These are phyloP conservation scores for Dillenia suffruticosa DNA, from an alignment of 164 flowering plant genomes.

Conservation along the genomic window DNA sequence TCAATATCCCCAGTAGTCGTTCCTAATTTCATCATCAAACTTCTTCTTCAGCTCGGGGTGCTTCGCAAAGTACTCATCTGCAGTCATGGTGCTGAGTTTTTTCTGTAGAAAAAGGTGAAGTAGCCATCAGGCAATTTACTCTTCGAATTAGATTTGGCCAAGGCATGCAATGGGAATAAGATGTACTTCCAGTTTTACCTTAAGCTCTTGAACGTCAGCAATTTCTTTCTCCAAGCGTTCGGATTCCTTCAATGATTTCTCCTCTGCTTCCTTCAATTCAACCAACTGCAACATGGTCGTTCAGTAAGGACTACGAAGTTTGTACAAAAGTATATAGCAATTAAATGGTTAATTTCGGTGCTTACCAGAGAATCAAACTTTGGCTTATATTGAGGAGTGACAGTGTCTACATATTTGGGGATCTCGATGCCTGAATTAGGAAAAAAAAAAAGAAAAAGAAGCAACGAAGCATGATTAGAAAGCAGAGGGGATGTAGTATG, in stretches of 20 bases:
- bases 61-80: slow-evolving; percentile 88
- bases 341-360: not conserved
- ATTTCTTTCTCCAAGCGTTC: slow-evolving; percentile 91
- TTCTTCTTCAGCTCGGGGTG: slow-evolving; percentile 93
- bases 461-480: too few species aligned
- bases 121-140: slow-evolving; percentile 1
- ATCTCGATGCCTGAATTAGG: slow-evolving; percentile 59
- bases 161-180: not conserved
- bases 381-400: slow-evolving; percentile 85
- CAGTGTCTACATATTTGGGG: slow-evolving; percentile 84
- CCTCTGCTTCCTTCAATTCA: slow-evolving; percentile 89
- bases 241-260: slow-evolving; percentile 75
- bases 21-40: slow-evolving; percentile 90
- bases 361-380: slow-evolving; percentile 88
- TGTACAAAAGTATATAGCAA: not conserved
- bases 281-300: slow-evolving; percentile 46
- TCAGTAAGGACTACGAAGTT: not conserved
- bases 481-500: too few species aligned
- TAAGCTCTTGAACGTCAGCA: slow-evolving; percentile 79
- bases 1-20: slow-evolving; percentile 95
- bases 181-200: slow-evolving; percentile 37
- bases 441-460: not conserved
- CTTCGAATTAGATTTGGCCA: too few species aligned
- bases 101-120: slow-evolving; percentile 35
- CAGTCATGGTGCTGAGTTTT: slow-evolving; percentile 91